Evolutionary conservation across 1,284 basidiomycete genomes (phyloP), one percentile per base, ranked within the genome.

Genomic region (Sparassis latifolia): DNA sequence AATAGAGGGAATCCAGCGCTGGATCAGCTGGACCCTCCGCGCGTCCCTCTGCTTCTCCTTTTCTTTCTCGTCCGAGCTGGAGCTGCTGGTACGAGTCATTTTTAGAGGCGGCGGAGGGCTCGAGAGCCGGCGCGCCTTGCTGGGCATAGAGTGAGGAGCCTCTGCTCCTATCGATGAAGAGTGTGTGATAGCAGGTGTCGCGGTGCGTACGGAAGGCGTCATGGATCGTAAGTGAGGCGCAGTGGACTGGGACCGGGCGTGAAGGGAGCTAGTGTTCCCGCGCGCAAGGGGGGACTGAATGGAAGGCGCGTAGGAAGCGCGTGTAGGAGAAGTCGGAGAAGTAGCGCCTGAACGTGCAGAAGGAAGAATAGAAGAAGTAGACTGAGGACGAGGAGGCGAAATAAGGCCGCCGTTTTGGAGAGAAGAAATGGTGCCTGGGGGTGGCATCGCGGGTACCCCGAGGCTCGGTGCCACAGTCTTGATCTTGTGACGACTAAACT

Each of bases 401-500:
- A 52, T 45, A 41, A 59, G 43, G 28, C 54, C 62, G 42, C 55
- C 44, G 48, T 45, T 55, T 41, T 54, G 53, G 10, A 54, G 44
- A 3, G 56, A 52, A 4, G 59, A 51, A 10, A 50, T 42, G 37
- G 59, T 55, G 32, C 48, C 55, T 30, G 60, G 59, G 20, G 60
- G 61, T 10, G 60, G 62, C 29, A 57, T 58, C 29, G 56, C 39
- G 27, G 59, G 58, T 29, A 60, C 54, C 30, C 57, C 55, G 42
- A 60, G 51, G 28, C 49, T 51, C n/a, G 62, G 54, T 4, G 62
- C 57, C 12, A 50, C 47, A 9, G 54, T 48, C 54, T 52, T 55
- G 51, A 62, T 55, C 52, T 66, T 66, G 45, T 59, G 48, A 48
- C 82, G 77, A 65, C 68, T 78, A 51, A 86, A 67, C 67, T 89